Conservation (phyloP, 2,329 filamentous ascomycete genomes). For the Monilinia laxa region DNA sequence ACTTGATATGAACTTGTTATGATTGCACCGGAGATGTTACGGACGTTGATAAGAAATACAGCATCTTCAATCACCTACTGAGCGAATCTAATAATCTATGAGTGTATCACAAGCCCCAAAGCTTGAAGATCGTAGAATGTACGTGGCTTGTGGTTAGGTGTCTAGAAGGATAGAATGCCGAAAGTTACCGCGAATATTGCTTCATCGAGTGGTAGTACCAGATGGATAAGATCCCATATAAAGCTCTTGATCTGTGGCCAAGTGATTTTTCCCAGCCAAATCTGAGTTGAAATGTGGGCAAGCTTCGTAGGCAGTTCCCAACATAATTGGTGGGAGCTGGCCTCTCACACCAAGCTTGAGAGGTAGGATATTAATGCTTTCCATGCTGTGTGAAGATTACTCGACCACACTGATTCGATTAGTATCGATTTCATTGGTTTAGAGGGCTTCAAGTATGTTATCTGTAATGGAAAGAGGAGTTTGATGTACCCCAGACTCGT, state of each 20-base stretch:
- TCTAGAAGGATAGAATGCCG: not conserved
- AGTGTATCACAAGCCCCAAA: not conserved
- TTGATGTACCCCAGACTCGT: not conserved
- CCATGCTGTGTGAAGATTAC: not conserved
- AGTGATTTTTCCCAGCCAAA: not conserved
- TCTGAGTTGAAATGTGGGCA: not conserved
- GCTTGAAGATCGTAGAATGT: not conserved
- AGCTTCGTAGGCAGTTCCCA: not conserved
- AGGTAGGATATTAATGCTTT: not conserved
- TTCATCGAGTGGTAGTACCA: not conserved
- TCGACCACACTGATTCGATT: not conserved
- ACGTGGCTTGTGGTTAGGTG: not conserved
- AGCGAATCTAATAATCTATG: not conserved
- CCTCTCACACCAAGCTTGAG: not conserved
- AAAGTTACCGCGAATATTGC: not conserved
- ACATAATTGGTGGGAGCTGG: not conserved
- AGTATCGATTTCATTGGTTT: not conserved
- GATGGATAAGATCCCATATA: slow-evolving; percentile 6
- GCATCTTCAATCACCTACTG: not conserved
- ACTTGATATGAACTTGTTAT: slow-evolving; percentile 36
- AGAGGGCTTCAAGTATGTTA: not conserved
- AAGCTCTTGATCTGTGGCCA: not conserved
- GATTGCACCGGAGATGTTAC: not conserved
- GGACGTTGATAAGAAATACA: not conserved
- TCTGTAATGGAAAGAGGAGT: not conserved